phyloP scores from a whole-genome alignment of 2,329 filamentous ascomycete species.

The Parastagonospora avenae region DNA sequence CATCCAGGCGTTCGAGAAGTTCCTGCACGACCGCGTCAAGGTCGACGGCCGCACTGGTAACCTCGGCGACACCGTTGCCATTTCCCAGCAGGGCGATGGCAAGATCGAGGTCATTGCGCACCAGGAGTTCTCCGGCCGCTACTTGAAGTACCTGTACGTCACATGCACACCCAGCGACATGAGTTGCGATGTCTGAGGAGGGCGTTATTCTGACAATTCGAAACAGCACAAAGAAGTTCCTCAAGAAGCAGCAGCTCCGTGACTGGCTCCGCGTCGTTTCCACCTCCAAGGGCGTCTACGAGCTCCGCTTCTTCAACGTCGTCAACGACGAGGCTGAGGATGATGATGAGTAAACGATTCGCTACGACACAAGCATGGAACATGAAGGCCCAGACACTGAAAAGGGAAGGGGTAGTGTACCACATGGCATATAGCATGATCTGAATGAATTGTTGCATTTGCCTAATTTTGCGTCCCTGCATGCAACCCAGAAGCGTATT shows the following conservation, averaged over 20 bases:
- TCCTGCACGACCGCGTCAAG: slow-evolving; percentile 99
- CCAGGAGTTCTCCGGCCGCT: slow-evolving; percentile 97
- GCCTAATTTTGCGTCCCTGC: slow-evolving; percentile 5
- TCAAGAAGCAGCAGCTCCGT: slow-evolving; percentile 99
- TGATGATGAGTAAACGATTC: slow-evolving; percentile 85
- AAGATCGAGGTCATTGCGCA: slow-evolving; percentile 98
- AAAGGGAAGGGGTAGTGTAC: slow-evolving; percentile 25
- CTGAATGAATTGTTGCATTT: slow-evolving; percentile 33
- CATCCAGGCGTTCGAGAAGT: slow-evolving; percentile 98
- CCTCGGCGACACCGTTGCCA: slow-evolving; percentile 90
- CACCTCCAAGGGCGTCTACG: slow-evolving; percentile 97
- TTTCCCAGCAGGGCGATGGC: slow-evolving; percentile 90
- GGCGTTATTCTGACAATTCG: not conserved
- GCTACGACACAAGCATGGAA: slow-evolving; percentile 20
- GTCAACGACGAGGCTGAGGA: slow-evolving; percentile 98
- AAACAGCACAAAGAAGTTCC: slow-evolving; percentile 97
- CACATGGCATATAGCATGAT: slow-evolving; percentile 38
- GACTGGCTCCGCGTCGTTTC: slow-evolving; percentile 99
- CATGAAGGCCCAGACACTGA: slow-evolving; percentile 17
- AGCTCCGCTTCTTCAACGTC: slow-evolving; percentile 99
- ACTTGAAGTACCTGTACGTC: slow-evolving; percentile 98
- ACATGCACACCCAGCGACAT: too few relatives aligned
- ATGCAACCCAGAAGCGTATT: not conserved
- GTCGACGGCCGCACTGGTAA: slow-evolving; percentile 98
- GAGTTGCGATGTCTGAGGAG: too few relatives aligned